phyloP scores from a whole-genome alignment of 257 asterid genomes.

The Solanum medicagineum region DNA sequence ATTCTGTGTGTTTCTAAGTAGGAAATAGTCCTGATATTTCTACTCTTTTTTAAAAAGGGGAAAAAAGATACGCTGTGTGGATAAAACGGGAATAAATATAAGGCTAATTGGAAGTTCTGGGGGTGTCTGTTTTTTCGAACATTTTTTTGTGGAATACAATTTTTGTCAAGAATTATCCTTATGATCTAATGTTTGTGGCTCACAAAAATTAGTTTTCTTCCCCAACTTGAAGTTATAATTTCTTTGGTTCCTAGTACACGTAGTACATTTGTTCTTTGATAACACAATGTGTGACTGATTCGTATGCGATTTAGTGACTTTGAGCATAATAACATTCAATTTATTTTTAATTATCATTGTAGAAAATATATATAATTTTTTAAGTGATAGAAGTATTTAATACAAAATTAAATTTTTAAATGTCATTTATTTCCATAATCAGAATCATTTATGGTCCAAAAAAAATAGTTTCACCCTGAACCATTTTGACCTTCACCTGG shows the following conservation, averaged over 20 bases:
- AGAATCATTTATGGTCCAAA: background rate
- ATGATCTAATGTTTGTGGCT: slow-evolving; percentile 54
- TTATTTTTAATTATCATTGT: background rate
- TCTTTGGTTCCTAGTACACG: background rate
- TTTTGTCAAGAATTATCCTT: slow-evolving; percentile 33
- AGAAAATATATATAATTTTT: background rate
- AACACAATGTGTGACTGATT: background rate
- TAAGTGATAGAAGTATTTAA: background rate
- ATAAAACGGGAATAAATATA: background rate
- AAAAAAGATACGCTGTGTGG: background rate
- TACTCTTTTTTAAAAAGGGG: background rate
- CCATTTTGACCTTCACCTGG: background rate
- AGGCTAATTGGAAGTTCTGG: background rate
- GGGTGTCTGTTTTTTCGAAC: background rate
- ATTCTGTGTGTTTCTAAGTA: background rate
- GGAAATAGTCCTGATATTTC: background rate
- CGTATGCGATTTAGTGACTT: background rate
- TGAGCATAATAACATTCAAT: background rate
- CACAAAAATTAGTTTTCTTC: background rate
- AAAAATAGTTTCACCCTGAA: background rate
- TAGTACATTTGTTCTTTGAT: too few relatives aligned
- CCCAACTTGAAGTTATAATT: background rate
- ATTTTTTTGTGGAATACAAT: slow-evolving; percentile 10
- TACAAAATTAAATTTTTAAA: background rate
- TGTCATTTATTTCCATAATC: background rate